These are phyloP conservation scores for Zanthoxylum bungeanum DNA, from an alignment of 345 rosid species.

Conservation along the genomic window DNA sequence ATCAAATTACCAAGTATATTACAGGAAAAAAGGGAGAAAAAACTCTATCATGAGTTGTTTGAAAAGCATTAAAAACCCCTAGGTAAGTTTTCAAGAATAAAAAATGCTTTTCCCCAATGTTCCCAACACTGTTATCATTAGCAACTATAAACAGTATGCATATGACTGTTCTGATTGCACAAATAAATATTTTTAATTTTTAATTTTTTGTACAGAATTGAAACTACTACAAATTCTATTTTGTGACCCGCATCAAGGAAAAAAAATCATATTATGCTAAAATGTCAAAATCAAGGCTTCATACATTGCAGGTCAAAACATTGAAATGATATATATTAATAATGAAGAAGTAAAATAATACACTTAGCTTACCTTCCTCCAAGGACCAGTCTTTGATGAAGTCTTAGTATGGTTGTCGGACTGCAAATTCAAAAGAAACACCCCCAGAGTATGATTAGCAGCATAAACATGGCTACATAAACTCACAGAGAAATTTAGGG, in stretches of 20 bases:
- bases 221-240: no score
- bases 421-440: conserved; percentile 31
- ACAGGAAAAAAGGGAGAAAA: neutral
- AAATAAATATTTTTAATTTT: neutral
- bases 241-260: no score
- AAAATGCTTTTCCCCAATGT: neutral
- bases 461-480: neutral
- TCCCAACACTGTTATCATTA: neutral
- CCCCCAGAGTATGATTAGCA: conserved; percentile 13
- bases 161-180: neutral
- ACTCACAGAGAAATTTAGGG: conserved; percentile 5
- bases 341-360: neutral
- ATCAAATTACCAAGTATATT: neutral
- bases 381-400: conserved; percentile 62
- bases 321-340: neutral
- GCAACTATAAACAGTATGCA: neutral
- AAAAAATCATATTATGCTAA: neutral
- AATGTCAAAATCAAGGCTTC: neutral
- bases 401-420: conserved; percentile 33
- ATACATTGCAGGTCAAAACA: neutral
- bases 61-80: neutral
- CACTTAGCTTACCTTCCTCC: conserved; percentile 62
- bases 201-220: no score
- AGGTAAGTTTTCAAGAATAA: neutral
- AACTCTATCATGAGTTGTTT: neutral